A percentile compares a stretch with the other conserved stretches of the same genome.
These are phyloP conservation scores for Pestalotiopsis sp. DNA, from an alignment of 2,329 filamentous ascomycete genomes.

Conservation along the genomic window DNA sequence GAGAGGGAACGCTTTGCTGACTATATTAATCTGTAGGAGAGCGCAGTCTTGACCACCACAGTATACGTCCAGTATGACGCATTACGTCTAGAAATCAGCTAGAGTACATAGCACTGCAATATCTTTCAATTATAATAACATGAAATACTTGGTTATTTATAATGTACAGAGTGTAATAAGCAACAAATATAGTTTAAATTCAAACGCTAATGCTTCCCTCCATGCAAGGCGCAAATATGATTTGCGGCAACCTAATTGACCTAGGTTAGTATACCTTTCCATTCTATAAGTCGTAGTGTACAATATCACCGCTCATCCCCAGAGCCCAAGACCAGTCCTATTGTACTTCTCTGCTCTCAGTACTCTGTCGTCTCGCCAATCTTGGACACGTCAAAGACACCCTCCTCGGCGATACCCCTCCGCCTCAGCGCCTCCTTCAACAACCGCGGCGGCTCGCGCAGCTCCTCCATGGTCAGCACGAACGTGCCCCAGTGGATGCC, in stretches of 20 bases:
- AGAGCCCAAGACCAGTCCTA: not conserved
- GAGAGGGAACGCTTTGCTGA: not conserved
- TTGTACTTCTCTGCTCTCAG: conserved; percentile 35
- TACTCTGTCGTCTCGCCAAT: conserved; percentile 85
- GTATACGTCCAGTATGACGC: conserved; percentile 71
- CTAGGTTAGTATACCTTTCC: not conserved
- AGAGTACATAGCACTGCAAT: conserved; percentile 1
- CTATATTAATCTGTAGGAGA: conserved; percentile 42
- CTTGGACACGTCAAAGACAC: conserved; percentile 80
- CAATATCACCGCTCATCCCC: no score
- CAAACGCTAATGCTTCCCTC: not conserved
- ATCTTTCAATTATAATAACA: not conserved
- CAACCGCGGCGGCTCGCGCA: conserved; percentile 77
- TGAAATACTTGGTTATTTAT: no score
- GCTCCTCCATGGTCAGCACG: conserved; percentile 83
- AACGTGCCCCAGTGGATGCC: conserved; percentile 95
- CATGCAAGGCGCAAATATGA: not conserved
- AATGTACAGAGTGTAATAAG: not conserved
- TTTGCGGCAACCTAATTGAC: not conserved
- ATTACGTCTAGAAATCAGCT: conserved; percentile 56
- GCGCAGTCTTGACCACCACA: conserved; percentile 54
- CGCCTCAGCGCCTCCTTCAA: conserved; percentile 72
- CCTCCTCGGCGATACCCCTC: conserved; percentile 69
- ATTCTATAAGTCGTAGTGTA: not conserved
- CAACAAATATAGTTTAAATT: not conserved